Evolutionary conservation across 768 basidiomycete genomes (phyloP), one percentile per base, ranked within the genome.

Genomic region (Boletus sensibilis): DNA sequence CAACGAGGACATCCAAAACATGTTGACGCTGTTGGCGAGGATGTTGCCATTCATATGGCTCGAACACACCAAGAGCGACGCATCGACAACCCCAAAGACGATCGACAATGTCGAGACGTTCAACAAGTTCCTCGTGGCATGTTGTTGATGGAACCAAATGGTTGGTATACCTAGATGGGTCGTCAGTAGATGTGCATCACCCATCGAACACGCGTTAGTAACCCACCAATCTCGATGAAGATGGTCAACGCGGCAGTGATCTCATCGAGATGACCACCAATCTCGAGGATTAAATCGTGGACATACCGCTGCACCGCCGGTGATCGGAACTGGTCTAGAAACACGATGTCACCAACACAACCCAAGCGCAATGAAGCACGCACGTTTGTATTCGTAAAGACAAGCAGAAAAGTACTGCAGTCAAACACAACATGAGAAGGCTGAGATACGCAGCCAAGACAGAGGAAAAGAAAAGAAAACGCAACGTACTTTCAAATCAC

Each of bases 41-140:
- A 67, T 38, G 7, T 23, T 72, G 5, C 65, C 71, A 13, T 64
- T 74, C 41, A 47, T 61, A 16, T 62, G 56, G 53, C 62, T 75
- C 4, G 81, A 79, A 57, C 74, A 78, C 52, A 71, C 77, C 67
- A 81, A 60, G 1, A 79, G 77, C 11, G 77, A 76, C 18, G 80
- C 81, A 7, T 80, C 78, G 41, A 81, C 79, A n/a, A 68, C 75
- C 13, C 76, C 78, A 59, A 82, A 82, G 65, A 82, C 78, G 16
- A 82, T 82, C 20, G 80, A 81, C n/a, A 81, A 69, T 1, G 79
- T 82, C 47, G 80, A 80, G 43, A 81, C 64, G 46, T 82, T 82
- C 33, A 81, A 59, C 48, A 81, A 64, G 47, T 82, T 81, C 46
- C 67, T 64, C 8, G 78, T 68, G 11, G 74, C 78, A 37, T 82